Base-by-base conservation (phyloP, 2,329 filamentous ascomycete species). In the Sporothrix inflata region DNA sequence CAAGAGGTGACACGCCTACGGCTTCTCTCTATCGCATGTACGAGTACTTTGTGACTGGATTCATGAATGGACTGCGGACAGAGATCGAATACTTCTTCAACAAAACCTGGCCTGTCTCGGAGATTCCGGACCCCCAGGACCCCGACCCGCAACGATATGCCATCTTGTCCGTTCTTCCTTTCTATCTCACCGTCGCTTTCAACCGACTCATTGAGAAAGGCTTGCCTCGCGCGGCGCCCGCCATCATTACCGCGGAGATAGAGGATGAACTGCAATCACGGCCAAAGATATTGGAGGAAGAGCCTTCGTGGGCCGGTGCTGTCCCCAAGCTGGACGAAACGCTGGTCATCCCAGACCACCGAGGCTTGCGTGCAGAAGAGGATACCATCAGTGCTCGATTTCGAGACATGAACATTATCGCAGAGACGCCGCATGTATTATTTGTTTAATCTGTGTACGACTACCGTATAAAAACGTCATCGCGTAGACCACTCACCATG, bases 401-500 rank as follows among this genome's bases (percentile, higher is more conserved):
- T 30, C 42, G n/a, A 16, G 63, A 27, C n/a, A 67, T 49, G 42
- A 67, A 67, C 24, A 67, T 67, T 51, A 16, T 67, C 14, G 63
- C 63, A 67, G 63, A 67, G 42, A 57, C 66, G 27, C 66, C 66
- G 30, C 66, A 69, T 42, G 47, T 69, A 11, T 42, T 69, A 24
- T 69, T 55, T 57, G 66, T 69, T 12, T 40, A 34, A 47, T 30
- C 53, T 57, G 53, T 27, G 53, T 57, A 57, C 53, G 53, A 57
- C 27, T 27, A 57, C 53, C 53, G 30, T 34, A 57, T 45, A 12
- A 11, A 45, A 45, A 45, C 9, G 2, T 71, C 63, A 30, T 73
- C 72, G 45, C 69, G 53, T 24, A 71, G 47, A 7, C 72, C 72
- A n/a, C 72, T 69, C 2, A 71, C 63, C 40, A 71, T 69, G 34